Evolutionary conservation across 257 asterid species (phyloP).

Genomic region (Haberlea rhodopensis): DNA sequence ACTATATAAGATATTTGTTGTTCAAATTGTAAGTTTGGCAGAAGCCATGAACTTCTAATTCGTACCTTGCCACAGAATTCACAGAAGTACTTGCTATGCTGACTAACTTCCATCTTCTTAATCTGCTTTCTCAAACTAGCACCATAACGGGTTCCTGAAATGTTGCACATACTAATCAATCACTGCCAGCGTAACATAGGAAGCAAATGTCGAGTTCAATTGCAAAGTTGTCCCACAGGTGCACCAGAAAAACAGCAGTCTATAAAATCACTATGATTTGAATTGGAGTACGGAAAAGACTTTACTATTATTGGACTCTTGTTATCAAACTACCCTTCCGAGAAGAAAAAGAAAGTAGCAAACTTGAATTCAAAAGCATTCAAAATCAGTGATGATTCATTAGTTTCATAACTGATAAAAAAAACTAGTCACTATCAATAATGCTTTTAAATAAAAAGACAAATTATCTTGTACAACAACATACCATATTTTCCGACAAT

Average conservation of each 20-base stretch:
- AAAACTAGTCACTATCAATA: background rate
- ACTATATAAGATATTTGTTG: background rate
- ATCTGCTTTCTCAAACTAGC: conserved; percentile 33
- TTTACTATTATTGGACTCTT: background rate
- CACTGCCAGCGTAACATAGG: background rate
- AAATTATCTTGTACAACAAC: conserved; percentile 6
- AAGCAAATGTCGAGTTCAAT: background rate
- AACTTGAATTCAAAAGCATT: background rate
- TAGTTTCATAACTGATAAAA: background rate
- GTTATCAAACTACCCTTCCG: background rate
- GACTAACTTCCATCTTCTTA: conserved; percentile 33
- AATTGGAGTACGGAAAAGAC: too few species aligned
- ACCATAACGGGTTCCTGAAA: conserved; percentile 30
- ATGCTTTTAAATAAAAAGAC: background rate
- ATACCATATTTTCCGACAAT: conserved; percentile 87
- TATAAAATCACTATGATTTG: background rate
- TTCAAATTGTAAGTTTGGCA: background rate
- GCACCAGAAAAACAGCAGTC: background rate
- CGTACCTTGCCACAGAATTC: conserved; percentile 39
- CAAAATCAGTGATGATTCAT: background rate
- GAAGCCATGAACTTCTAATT: background rate
- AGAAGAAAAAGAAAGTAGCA: background rate
- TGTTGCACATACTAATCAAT: background rate
- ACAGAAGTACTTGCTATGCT: conserved; percentile 34
- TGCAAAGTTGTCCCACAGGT: background rate